Conservation (phyloP, 208 protist species). For the Hexamita inflata region DNA sequence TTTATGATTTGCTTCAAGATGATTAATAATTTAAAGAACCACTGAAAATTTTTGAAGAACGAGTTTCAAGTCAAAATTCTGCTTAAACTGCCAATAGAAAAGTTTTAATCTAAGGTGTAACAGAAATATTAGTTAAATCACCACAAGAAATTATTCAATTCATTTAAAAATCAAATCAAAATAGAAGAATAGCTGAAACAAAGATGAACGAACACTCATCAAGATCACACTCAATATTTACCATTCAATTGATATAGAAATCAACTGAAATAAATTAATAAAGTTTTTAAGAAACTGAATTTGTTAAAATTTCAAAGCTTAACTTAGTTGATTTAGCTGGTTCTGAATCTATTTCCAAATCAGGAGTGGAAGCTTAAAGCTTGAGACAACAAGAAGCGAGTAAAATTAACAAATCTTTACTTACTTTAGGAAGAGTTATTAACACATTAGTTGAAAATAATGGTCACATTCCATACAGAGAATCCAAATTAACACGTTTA, state of each 20-base stretch:
- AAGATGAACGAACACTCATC: conserved; percentile 34
- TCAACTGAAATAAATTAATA: neutral
- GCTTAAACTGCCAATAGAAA: neutral
- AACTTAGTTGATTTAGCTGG: conserved; percentile 43
- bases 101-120: neutral
- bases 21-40: neutral
- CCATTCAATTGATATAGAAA: conserved; percentile 21
- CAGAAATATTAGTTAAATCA: conserved; percentile 1
- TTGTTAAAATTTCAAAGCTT: neutral
- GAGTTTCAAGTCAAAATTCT: neutral
- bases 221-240: conserved; percentile 37
- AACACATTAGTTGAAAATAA: conserved; percentile 29
- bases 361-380: conserved; percentile 2
- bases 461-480: conserved; percentile 39
- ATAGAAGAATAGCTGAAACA: conserved; percentile 29
- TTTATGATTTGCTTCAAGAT: conserved; percentile 36
- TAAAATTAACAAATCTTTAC: conserved; percentile 37
- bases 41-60: conserved; percentile 15
- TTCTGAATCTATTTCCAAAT: conserved; percentile 30
- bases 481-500: conserved; percentile 42
- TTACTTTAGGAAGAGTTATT: conserved; percentile 38
- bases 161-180: neutral
- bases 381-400: conserved; percentile 35
- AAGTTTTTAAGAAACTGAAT: neutral
- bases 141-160: conserved; percentile 22